Percentiles rank a stretch among this genome's conserved stretches.
Conservation (phyloP, 1,139 yeast species). For the Blastobotrys persicus region DNA sequence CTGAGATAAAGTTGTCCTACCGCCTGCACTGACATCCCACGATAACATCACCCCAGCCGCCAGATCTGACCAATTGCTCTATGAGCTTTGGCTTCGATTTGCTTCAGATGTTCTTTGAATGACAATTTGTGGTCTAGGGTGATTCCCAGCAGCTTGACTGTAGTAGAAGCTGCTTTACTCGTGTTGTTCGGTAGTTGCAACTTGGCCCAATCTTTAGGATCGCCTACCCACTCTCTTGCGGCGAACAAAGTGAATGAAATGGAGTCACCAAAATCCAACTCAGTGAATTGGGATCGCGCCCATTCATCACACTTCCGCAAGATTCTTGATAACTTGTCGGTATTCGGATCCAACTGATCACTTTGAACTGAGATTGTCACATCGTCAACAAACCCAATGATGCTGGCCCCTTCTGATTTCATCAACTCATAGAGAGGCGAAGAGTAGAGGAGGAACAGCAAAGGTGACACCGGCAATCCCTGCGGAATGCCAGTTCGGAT, state of each 20-base stretch:
- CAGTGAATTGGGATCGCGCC: neutral
- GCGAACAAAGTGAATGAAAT: neutral
- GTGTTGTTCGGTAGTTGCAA: neutral
- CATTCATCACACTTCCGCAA: neutral
- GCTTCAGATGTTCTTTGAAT: neutral
- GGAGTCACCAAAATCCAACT: neutral
- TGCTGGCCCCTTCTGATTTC: constrained; percentile 13
- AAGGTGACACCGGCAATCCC: constrained; percentile 25
- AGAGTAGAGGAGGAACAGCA: constrained; percentile 22
- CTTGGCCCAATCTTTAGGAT: neutral
- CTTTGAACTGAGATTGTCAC: constrained; percentile 18
- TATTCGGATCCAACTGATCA: neutral
- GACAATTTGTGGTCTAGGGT: neutral
- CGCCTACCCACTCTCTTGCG: neutral
- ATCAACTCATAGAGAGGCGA: constrained; percentile 17
- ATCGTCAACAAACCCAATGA: constrained; percentile 22
- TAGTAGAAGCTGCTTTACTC: neutral
- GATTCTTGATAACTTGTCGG: neutral
- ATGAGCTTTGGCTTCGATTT: neutral
- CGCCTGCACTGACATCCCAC: neutral
- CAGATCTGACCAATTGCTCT: neutral
- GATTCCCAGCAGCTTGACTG: neutral
- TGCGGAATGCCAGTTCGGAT: constrained; percentile 22
- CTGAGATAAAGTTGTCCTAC: neutral
- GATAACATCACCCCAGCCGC: neutral